Base-by-base conservation (phyloP, 78 protist species). In the Dictyostelium brefeldianum region DNA sequence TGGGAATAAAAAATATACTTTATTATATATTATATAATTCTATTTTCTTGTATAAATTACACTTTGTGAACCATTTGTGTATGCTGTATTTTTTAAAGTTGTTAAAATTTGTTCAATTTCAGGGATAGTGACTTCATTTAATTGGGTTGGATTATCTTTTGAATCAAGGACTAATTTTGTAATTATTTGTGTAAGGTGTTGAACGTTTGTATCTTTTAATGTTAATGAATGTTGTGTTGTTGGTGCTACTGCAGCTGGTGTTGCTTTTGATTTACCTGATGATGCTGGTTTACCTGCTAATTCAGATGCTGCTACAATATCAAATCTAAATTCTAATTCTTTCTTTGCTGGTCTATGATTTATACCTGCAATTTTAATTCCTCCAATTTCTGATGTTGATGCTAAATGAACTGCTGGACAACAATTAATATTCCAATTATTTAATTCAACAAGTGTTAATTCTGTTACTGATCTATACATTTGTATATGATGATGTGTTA, bases 321-420 rank as follows among this genome's bases (percentile, higher is more conserved):
- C 93, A 64, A 87, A 87, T 77, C 93, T 87, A 57, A 87, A 87
- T 36, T 87, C 93, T 15, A 87, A 87, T 47, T 87, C 93, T 43
- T 87, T 87, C 54, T 87, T 87, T 51, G 53, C 64, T 77, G 93
- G 70, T 59, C 93, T 80, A 87, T 87, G 93, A 77, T 87, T 87
- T 43, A 77, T 87, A 65, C 93, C 93, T 14, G 56, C 54, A 50
- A 87, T 87, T 41, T 70, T 77, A 25, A 87, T 77, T 15, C 48
- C 20, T 22, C 85, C 85, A 27, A 87, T 47, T 50, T 87, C 93
- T 48, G 84, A 83, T n/a, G 93, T 87, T 12, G 78, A 36, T 54
- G 77, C 64, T 62, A 87, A 77, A 77, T 87, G 93, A 22, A 43
- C 20, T n/a, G 78, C 78, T 77, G 93, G 84, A 50, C 93, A 87